Base-by-base conservation (phyloP, 2,329 filamentous ascomycete genomes). In the Hypoxylon sp. region DNA sequence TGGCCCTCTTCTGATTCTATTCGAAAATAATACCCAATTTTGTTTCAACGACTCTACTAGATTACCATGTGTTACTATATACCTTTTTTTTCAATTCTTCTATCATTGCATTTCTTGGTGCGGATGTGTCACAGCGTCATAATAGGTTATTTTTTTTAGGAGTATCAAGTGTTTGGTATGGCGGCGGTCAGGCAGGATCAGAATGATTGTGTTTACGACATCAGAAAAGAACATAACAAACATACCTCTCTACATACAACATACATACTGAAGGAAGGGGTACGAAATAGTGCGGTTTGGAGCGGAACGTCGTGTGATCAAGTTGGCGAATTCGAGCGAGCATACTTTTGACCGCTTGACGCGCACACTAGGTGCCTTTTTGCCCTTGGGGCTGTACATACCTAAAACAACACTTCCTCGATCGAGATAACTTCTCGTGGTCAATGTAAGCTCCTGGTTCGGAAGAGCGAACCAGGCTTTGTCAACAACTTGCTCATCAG, bases 31-130 rank as follows among this genome's bases (percentile, higher is more conserved):
- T 66, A 65, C 68, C 60, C 67, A 57, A 67, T 65, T 57, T 60
- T n/a, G n/a, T n/a, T 46, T 67, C 55, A 41, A 67, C 65, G 59
- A 60, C 51, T 60, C 14, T 61, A 51, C 59, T 69, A 63, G 66
- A 69, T 45, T 62, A 63, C 60, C 64, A 67, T 71, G 72, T 73
- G 71, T 73, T 73, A 72, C 60, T 75, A 73, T 75, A 72, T 73
- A 67, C 63, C 51, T 69, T 71, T 67, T 48, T 63, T 58, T 65
- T 63, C 55, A 48, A 25, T 60, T 63, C 30, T 34, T 68, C 46
- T 41, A 51, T n/a, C n/a, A n/a, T 63, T 59, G 69, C 65, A 68
- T 66, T 67, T 65, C 59, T 66, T 45, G 61, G 60, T 68, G 61
- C 63, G 70, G 63, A 67, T 62, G 58, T 64, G 65, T 55, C 53